Base-by-base conservation (phyloP, 192 early-diverging fungal genomes). In the Geranomyces michiganensis region DNA sequence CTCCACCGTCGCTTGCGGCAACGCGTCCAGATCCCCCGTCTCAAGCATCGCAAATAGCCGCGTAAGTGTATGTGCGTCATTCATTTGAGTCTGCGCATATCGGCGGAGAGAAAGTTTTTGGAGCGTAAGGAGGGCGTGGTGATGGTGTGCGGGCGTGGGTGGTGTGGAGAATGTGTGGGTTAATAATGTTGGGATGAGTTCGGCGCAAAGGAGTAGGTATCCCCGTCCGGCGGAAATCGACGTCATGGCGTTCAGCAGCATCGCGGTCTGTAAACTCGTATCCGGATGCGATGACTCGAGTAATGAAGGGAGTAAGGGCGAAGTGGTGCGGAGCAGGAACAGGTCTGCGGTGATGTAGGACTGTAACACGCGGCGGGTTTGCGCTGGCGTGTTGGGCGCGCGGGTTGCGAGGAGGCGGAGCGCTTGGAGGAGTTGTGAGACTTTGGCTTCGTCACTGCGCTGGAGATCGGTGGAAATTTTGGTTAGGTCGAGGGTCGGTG, bases 21-120 rank as follows among this genome's bases (percentile, higher is more conserved):
- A 47, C 4, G 71, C 43, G 47, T 78, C 81, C 9, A 62, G 55
- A 24, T 80, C 65, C 47, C 72, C 66, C n/a, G 51, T n/a, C 3
- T 53, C n/a, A 24, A 86, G 70, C 24, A 82, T 14, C 14, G 73
- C 65, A 27, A 72, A 48, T 0, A 86, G 60, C 59, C 69, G 78
- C 1, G 71, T 31, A 6, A 84, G 32, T 41, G 80, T 73, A 27
- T 75, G n/a, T n/a, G 69, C 30, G 21, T 73, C 43, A 73, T 81
- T 84, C 71, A 86, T 75, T 17, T 45, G 41, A 4, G 76, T 68
- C 66, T 86, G 84, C 5, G 79, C 79, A 24, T 13, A 0, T 12
- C 84, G 79, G 74, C 79, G 49, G 30, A 86, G 63, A 30, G 80
- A 82, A 26, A 86, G 70, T 59, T 86, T 86, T 47, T 86, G 84